phyloP scores from a whole-genome alignment of 768 basidiomycete genomes.

The Kwoniella europaea region DNA sequence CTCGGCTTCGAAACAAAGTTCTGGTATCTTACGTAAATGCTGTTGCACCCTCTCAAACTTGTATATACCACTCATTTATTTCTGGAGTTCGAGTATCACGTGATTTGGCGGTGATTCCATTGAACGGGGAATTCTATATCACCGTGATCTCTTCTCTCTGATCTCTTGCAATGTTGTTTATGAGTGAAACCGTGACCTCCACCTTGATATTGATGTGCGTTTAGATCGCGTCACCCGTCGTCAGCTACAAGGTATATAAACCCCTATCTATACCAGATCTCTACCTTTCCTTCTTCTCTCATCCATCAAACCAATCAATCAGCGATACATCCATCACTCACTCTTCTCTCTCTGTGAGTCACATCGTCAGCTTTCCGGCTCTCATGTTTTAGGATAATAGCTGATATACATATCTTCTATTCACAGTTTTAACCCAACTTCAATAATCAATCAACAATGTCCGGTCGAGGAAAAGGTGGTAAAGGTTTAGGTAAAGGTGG shows the following conservation, averaged over 20 bases:
- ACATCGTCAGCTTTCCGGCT: neutral
- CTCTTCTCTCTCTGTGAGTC: conserved; percentile 7
- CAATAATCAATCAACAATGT: conserved; percentile 51
- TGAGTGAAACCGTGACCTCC: conserved; percentile 3
- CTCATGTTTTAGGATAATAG: neutral
- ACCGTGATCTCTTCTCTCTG: neutral
- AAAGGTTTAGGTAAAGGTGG: conserved; percentile 62
- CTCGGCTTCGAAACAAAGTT: neutral
- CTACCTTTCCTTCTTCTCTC: conserved; percentile 7
- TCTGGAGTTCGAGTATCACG: neutral
- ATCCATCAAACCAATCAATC: conserved; percentile 10
- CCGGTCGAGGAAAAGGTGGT: conserved; percentile 61
- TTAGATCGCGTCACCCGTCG: conserved; percentile 2
- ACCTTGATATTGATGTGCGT: neutral
- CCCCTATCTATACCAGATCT: neutral
- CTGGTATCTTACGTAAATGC: neutral
- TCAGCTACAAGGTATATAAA: conserved; percentile 2
- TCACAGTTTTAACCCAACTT: conserved; percentile 10
- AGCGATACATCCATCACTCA: neutral
- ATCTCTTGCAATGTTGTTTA: neutral
- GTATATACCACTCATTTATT: neutral
- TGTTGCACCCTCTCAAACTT: neutral
- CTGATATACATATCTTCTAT: neutral
- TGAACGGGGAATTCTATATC: conserved; percentile 2
- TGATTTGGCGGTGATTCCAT: conserved; percentile 2